Evolutionary conservation across 2,329 filamentous ascomycete genomes (phyloP), one percentile per base, ranked within the genome.

Genomic region (Intubia oerlemansii): DNA sequence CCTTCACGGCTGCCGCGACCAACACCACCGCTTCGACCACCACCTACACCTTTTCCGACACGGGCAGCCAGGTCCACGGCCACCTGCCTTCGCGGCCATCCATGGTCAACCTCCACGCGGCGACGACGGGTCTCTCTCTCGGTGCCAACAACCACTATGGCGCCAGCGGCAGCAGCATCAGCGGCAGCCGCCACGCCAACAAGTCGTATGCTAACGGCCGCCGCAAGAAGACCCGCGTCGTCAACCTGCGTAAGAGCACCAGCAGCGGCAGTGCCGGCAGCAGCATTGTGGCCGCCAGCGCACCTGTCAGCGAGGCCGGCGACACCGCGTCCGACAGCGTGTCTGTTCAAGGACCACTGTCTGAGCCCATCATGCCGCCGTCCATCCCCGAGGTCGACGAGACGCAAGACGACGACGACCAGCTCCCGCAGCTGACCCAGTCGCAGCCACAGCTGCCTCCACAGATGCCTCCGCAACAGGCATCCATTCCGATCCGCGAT

Each of bases 181-280:
- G 19, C 19, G 56, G 64, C 30, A 52, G 61, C 38, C 56, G 65
- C 27, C 53, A 62, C 39, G 54, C 62, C 24, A 66, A 76, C 38
- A 66, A 76, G 38, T 54, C 69, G 4, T 62, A 68, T 35, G 58
- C 61, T 14, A 60, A 66, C 19, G 36, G 35, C 7, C 66, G 77
- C 30, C 85, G 79, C 53, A 78, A 79, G 57, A 90, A 85, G 62
- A 80, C 68, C 33, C 62, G 80, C 13, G 72, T 90, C 10, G 77
- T 90, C 34, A 81, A 90, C 42, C 56, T 90, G 10, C 64, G 80
- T n/a, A 68, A 62, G 35, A 57, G 64, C 36, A 65, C 62, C 41
- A 21, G 17, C 30, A 29, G 29, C 29, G 28, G 24, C 9, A 24
- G 28, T n/a, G 24, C 24, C 4, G 22, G 8, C 28, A 29, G 26